Evolutionary conservation across 352 stramenopile genomes (phyloP), one percentile per base, ranked within the genome.

Genomic region (Elongisporangium senticosum): DNA sequence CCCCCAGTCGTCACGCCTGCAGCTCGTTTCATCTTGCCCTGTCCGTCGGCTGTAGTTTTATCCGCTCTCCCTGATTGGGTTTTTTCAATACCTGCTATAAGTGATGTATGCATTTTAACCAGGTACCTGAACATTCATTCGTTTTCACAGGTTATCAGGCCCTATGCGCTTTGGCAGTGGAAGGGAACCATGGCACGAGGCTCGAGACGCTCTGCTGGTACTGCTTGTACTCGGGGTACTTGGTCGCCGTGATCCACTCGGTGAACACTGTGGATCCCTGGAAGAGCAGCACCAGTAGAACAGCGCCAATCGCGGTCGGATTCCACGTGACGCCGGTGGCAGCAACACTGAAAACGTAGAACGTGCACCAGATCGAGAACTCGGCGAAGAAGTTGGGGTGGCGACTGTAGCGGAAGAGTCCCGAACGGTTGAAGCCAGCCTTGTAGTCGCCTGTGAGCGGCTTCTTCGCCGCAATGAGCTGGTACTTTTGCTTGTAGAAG

Each of bases 351-450:
- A 97, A 98, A 7, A 96, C 60, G 63, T 96, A 97, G 65, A 93
- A 96, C 4, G 77, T 79, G 61, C 93, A 96, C 93, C 93, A 98
- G 49, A 96, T 68, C 13, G 59, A 70, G 64, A 97, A 90, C 63
- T 98, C 93, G 8, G 74, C 83, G 39, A 95, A 94, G 72, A 97
- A 98, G 59, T 97, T 97, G n/a, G 93, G 90, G 68, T 98, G 96
- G 47, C 91, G 87, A 47, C 92, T 91, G 67, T 96, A 95, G 20
- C 79, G 70, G 69, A 97, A 98, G 3, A 98, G 70, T 17, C 91
- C 90, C 33, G 83, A 93, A 61, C 79, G 78, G 70, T 88, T 93
- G 73, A 90, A 95, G 7, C 86, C 86, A 21, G 67, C 67, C 56
- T 81, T 79, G 77, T 72, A 89, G 63, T 92, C 77, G 5, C 75